These are phyloP conservation scores for Phytopythium kandeliae DNA, from an alignment of 352 stramenopile species.

Conservation along the genomic window DNA sequence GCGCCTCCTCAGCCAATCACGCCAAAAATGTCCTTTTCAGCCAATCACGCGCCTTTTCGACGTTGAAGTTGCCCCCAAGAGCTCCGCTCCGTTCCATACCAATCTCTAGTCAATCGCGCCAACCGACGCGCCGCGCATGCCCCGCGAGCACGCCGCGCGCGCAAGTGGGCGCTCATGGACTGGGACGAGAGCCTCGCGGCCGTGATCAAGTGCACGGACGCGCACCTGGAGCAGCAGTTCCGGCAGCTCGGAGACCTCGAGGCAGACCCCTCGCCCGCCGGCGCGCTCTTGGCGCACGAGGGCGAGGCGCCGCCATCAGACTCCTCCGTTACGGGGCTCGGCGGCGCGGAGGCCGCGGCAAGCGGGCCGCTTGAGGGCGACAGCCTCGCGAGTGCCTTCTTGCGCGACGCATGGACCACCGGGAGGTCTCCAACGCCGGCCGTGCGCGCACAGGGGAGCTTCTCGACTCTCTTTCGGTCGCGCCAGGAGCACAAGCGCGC, in stretches of 20 bases:
- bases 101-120: neutral
- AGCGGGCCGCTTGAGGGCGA: neutral
- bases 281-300: neutral
- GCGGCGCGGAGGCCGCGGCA: neutral
- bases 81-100: neutral
- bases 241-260: constrained; percentile 48
- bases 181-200: constrained; percentile 72
- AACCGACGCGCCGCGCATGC: neutral
- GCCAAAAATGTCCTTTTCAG: neutral
- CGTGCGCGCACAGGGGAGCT: constrained; percentile 16
- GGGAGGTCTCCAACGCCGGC: too few species aligned
- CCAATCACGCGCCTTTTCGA: neutral
- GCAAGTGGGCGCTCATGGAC: constrained; percentile 25
- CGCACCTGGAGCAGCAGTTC: constrained; percentile 72
- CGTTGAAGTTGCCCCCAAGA: neutral
- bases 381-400: constrained; percentile 28
- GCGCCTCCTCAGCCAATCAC: neutral
- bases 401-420: constrained; percentile 30
- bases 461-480: constrained; percentile 48
- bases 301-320: neutral
- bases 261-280: constrained; percentile 10
- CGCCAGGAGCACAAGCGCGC: constrained; percentile 38
- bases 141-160: neutral
- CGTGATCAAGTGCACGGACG: constrained; percentile 81
- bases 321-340: neutral